Base-by-base conservation (phyloP, 352 stramenopile species). In the Phytophthora constricta region DNA sequence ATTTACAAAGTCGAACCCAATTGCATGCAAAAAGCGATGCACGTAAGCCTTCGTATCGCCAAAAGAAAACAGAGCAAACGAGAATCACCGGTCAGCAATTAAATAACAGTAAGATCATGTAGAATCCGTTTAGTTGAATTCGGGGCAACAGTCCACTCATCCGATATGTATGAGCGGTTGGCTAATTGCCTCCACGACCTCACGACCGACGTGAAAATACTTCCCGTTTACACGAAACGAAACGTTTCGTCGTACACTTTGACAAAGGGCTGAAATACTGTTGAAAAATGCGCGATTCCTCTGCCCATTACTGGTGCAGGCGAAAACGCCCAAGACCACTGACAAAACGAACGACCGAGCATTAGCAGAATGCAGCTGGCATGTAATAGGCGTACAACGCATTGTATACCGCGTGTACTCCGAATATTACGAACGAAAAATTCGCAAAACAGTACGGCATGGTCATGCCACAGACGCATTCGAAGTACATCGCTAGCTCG, bases 71-170 rank as follows among this genome's bases (percentile, higher is more conserved):
- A 2, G 39, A 45, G 55, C 53, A 51, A 0, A 65, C 27, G 13
- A 65, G 10, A 1, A 42, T 16, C 46, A 31, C 23, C 0, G 31
- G 14, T 47, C 48, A 65, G 48, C 47, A 65, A 23, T 65, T 65
- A 7, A 53, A 7, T 13, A 65, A 34, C 11, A 75, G 16, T 4
- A 75, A 22, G 1, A 31, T 17, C 14, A 68, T 62, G 19, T 58
- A 67, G 17, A 72, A 49, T 2, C 51, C 37, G 23, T 72, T 66
- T 31, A 76, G 54, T 34, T 46, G 64, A 5, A 57, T 34, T 2
- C 45, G 54, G 27, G 58, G 20, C 7, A 65, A 47, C 28, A 53
- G 34, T 17, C 17, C 19, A n/a, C 58, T 65, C 58, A 65, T 58
- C 2, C 20, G 26, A 34, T 65, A 65, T 2, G 58, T 37, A 9